These are phyloP conservation scores for Xylariales sp. DNA, from an alignment of 2,329 filamentous ascomycete genomes.

Conservation along the genomic window DNA sequence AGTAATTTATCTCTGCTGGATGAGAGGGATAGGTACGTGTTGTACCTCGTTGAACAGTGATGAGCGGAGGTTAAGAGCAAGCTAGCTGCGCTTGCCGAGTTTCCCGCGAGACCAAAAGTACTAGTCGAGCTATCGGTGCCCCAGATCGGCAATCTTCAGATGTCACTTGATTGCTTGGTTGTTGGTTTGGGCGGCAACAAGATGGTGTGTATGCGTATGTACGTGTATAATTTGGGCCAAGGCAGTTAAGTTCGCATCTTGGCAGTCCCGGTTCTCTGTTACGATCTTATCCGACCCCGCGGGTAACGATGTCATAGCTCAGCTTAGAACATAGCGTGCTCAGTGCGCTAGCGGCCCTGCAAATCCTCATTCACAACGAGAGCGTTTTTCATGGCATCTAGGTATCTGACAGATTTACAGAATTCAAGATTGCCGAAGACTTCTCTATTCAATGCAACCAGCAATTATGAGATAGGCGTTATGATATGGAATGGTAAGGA, in stretches of 20 bases:
- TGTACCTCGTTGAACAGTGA: neutral
- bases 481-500: too few species aligned
- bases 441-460: too few species aligned
- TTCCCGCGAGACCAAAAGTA: neutral
- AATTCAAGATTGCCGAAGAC: too few species aligned
- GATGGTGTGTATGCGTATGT: neutral
- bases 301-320: constrained; percentile 2
- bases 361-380: too few species aligned
- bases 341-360: too few species aligned
- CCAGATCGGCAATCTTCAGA: neutral
- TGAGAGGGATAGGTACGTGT: neutral
- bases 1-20: neutral
- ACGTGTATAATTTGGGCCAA: neutral
- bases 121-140: neutral
- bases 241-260: neutral
- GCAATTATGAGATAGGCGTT: too few species aligned
- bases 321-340: too few species aligned
- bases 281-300: constrained; percentile 1
- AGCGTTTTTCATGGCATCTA: too few species aligned
- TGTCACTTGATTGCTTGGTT: neutral
- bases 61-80: neutral
- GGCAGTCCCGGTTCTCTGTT: neutral
- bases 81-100: constrained; percentile 2
- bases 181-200: neutral
- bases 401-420: too few species aligned